phyloP scores from a whole-genome alignment of 129 eudicot species.

The Calendula officinalis region DNA sequence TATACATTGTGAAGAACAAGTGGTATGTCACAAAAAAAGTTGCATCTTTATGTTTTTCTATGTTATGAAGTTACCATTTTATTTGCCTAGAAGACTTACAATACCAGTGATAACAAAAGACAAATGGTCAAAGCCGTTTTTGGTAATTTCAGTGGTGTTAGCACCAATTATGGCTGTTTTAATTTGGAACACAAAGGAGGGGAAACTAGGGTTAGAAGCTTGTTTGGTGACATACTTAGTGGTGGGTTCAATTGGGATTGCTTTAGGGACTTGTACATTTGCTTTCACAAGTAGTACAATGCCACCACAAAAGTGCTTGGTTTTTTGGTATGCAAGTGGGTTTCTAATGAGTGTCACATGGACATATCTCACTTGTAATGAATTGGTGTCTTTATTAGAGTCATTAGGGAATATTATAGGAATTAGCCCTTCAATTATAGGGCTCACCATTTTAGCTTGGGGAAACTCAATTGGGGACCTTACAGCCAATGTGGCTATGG shows the following conservation, averaged over 20 bases:
- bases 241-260: slow-evolving; percentile 32
- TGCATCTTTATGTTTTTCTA: slow-evolving; percentile 7
- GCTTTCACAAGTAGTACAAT: slow-evolving; percentile 31
- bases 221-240: slow-evolving; percentile 24
- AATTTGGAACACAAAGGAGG: slow-evolving; percentile 33
- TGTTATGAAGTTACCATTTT: slow-evolving; percentile 41
- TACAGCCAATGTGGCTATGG: slow-evolving; percentile 50
- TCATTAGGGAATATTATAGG: slow-evolving; percentile 58
- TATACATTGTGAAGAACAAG: not conserved
- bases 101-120: slow-evolving; percentile 55
- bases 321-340: slow-evolving; percentile 53
- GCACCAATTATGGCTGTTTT: slow-evolving; percentile 49
- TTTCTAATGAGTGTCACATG: slow-evolving; percentile 57
- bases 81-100: slow-evolving; percentile 65
- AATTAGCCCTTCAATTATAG: slow-evolving; percentile 49
- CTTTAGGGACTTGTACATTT: slow-evolving; percentile 40
- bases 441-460: slow-evolving; percentile 65
- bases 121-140: slow-evolving; percentile 63
- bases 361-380: slow-evolving; percentile 56
- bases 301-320: slow-evolving; percentile 47
- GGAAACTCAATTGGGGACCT: slow-evolving; percentile 68
- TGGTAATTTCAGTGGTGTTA: slow-evolving; percentile 38
- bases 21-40: not conserved
- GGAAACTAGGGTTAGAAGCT: slow-evolving; percentile 9
- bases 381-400: slow-evolving; percentile 47